Evolutionary conservation across 129 eudicot species (phyloP).

Genomic region (Calendula officinalis): DNA sequence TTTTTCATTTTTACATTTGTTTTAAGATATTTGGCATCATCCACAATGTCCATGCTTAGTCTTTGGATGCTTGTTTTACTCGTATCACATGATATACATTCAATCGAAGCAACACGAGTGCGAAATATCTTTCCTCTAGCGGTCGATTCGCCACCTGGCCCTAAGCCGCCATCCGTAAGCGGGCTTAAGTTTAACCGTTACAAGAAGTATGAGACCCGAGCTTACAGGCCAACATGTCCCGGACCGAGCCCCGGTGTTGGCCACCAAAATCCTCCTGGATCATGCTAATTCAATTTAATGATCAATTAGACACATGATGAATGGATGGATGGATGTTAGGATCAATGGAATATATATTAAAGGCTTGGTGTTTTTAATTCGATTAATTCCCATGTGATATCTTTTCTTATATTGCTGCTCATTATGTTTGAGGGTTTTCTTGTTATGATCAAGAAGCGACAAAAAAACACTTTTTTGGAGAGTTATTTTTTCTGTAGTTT

Average conservation of each 20-base stretch:
- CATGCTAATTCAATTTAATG: slow-evolving; percentile 23
- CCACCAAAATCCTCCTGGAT: slow-evolving; percentile 38
- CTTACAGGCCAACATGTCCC: slow-evolving; percentile 48
- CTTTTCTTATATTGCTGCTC: not conserved
- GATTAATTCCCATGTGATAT: not conserved
- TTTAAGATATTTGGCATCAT: slow-evolving; percentile 15
- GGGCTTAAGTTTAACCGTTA: slow-evolving; percentile 19
- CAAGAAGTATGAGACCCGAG: slow-evolving; percentile 37
- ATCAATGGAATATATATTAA: too few species aligned
- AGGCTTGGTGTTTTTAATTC: not conserved
- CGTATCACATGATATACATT: slow-evolving; percentile 16
- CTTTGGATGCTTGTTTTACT: slow-evolving; percentile 26
- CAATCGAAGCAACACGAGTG: slow-evolving; percentile 22
- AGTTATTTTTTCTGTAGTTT: slow-evolving; percentile 3
- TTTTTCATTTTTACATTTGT: slow-evolving; percentile 3
- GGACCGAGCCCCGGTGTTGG: slow-evolving; percentile 64
- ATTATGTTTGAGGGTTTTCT: slow-evolving; percentile 8
- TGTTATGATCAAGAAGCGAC: slow-evolving; percentile 8
- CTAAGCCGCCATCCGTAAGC: slow-evolving; percentile 1
- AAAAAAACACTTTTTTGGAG: slow-evolving; percentile 2
- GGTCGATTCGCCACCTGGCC: not conserved
- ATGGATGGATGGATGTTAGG: too few species aligned
- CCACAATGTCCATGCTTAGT: slow-evolving; percentile 12
- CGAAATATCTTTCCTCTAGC: slow-evolving; percentile 31
- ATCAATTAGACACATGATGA: not conserved